Conservation (phyloP, 2,329 filamentous ascomycete species). For the Tolypocladium pustulatum region DNA sequence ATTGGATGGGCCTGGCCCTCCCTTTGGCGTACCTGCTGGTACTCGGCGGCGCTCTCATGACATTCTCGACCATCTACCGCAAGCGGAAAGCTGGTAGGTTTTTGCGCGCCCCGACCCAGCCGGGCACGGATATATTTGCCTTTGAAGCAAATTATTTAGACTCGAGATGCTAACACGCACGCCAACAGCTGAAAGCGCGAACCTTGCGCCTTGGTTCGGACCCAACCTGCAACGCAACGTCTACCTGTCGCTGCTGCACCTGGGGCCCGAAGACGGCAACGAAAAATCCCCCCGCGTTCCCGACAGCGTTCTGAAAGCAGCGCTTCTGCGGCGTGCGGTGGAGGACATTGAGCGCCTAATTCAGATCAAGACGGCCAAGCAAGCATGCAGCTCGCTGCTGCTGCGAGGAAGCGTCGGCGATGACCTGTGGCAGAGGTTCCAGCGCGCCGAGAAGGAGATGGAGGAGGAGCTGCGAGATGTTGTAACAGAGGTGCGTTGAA, state of each 20-base stretch:
- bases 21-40: conserved; percentile 85
- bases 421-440: conserved; percentile 88
- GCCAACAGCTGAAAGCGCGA: conserved; percentile 59
- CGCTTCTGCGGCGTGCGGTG: conserved; percentile 76
- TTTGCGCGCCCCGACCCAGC: background rate
- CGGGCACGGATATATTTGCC: background rate
- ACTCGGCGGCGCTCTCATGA: conserved; percentile 76
- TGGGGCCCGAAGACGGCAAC: conserved; percentile 49
- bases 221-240: conserved; percentile 86
- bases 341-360: conserved; percentile 92
- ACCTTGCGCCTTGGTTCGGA: conserved; percentile 89
- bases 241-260: conserved; percentile 84
- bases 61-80: conserved; percentile 87
- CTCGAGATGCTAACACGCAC: background rate
- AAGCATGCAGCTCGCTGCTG: conserved; percentile 70
- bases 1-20: conserved; percentile 79
- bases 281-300: conserved; percentile 64
- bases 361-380: conserved; percentile 79
- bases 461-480: conserved; percentile 93
- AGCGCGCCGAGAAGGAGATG: conserved; percentile 92
- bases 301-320: conserved; percentile 77
- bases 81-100: conserved; percentile 73
- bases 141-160: background rate
- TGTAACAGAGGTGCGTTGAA: conserved; percentile 64
- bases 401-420: conserved; percentile 91